Conservation (phyloP, 768 basidiomycete genomes). For the Ramaria sp. region DNA sequence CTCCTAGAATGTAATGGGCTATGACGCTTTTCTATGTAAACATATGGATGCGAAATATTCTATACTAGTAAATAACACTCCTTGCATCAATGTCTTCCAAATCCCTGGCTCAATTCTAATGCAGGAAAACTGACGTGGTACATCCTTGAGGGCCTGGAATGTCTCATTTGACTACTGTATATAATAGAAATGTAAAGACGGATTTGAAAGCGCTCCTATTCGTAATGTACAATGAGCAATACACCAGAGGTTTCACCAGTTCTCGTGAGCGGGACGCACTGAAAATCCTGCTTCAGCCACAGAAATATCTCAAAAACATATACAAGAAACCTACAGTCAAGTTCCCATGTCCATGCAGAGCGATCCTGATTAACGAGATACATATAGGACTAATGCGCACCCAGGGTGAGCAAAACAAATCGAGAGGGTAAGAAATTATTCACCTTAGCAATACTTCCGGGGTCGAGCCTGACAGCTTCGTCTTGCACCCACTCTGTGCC, state of each 20-base stretch:
- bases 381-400: background rate
- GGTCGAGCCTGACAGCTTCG: conserved; percentile 38
- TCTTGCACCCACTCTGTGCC: conserved; percentile 34
- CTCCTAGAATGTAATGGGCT: no score
- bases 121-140: no score
- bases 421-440: conserved; percentile 12
- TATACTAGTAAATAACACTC: no score
- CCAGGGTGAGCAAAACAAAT: background rate
- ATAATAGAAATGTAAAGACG: no score
- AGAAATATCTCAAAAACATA: background rate
- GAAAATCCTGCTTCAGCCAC: background rate
- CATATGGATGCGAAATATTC: no score
- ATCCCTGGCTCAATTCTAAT: no score
- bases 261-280: conserved; percentile 45
- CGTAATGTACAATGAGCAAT: no score
- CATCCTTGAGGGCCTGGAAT: no score
- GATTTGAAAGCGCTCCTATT: no score
- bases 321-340: conserved; percentile 46
- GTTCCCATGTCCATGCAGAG: conserved; percentile 71
- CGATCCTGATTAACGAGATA: conserved; percentile 59
- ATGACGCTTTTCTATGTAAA: no score
- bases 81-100: no score
- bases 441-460: conserved; percentile 64
- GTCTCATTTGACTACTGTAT: no score
- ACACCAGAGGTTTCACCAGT: conserved; percentile 26